Evolutionary conservation across 805 yeast species (phyloP).

Genomic region (Starmerella asiatica): DNA sequence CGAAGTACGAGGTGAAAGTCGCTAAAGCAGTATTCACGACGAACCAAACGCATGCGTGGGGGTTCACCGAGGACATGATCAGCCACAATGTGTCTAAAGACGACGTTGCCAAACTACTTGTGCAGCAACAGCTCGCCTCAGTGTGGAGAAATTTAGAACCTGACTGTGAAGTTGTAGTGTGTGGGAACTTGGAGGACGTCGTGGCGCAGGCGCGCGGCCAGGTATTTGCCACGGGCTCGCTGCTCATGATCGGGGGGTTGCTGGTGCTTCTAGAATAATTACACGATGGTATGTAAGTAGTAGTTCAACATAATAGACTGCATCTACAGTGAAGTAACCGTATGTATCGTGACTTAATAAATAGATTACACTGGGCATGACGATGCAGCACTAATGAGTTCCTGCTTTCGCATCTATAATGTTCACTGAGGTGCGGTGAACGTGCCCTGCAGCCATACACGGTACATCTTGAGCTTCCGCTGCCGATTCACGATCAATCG

Average conservation of each 20-base stretch:
- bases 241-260: slow-evolving; percentile 90
- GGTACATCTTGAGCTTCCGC: slow-evolving; percentile 84
- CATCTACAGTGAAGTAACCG: neutral
- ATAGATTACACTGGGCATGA: no score
- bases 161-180: slow-evolving; percentile 34
- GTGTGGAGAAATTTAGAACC: slow-evolving; percentile 48
- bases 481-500: slow-evolving; percentile 83
- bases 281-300: neutral
- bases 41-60: slow-evolving; percentile 80
- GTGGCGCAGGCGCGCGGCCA: slow-evolving; percentile 37
- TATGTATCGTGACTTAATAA: neutral
- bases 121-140: slow-evolving; percentile 62
- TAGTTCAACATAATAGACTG: neutral
- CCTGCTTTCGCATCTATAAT: no score
- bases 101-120: slow-evolving; percentile 61
- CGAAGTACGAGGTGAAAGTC: slow-evolving; percentile 23
- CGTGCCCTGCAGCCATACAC: slow-evolving; percentile 94
- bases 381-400: no score
- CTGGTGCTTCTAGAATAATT: slow-evolving; percentile 58
- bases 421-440: slow-evolving; percentile 29
- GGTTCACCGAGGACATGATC: slow-evolving; percentile 64
- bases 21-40: slow-evolving; percentile 56
- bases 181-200: slow-evolving; percentile 65
- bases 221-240: slow-evolving; percentile 85
- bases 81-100: slow-evolving; percentile 74